Base-by-base conservation (phyloP, 2,329 filamentous ascomycete species). In the Trichoderma sp. region DNA sequence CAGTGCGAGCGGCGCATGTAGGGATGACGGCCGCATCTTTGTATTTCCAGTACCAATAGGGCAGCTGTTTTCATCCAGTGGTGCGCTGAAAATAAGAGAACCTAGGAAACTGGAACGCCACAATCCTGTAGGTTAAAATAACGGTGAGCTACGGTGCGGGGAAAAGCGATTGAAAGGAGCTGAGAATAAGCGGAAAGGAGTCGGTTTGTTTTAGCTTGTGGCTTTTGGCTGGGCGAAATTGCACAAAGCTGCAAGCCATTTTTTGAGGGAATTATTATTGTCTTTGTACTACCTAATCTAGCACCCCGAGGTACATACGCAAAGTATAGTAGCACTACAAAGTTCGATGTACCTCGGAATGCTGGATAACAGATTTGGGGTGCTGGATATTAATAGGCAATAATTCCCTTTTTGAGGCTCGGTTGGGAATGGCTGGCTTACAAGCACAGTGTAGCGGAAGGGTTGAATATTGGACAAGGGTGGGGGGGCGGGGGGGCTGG, bases 381-480 rank as follows among this genome's bases (percentile, higher is more conserved):
- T n/a, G n/a, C n/a, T n/a, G n/a, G n/a, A n/a, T n/a, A n/a, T n/a
- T n/a, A n/a, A n/a, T n/a, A n/a, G n/a, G n/a, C n/a, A n/a, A n/a
- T n/a, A n/a, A n/a, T n/a, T n/a, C n/a, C n/a, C n/a, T n/a, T n/a
- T n/a, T n/a, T 45, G 29, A 64, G 29, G 32, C 65, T 64, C n/a
- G 48, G 13, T 19, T 64, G 65, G 58, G 35, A 64, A 67, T 67
- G 65, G 65, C 65, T 64, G 58, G 35, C 37, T 52, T 67, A 60
- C 63, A 64, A 61, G 52, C 17, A 35, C 19, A 17, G 42, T 35
- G 54, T 15, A 34, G 48, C 37, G 35, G 17, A 8, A 48, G 22
- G 17, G 3, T n/a, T 2, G 4, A 5, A 42, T n/a, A 3, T 3
- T 5, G 5, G 37, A 13, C 7, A 37, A n/a, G n/a, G n/a, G n/a